Percentiles rank a stretch among this genome's conserved stretches.
Evolutionary conservation across 352 stramenopile genomes (phyloP).

Genomic region (Ophiocytium majus): DNA sequence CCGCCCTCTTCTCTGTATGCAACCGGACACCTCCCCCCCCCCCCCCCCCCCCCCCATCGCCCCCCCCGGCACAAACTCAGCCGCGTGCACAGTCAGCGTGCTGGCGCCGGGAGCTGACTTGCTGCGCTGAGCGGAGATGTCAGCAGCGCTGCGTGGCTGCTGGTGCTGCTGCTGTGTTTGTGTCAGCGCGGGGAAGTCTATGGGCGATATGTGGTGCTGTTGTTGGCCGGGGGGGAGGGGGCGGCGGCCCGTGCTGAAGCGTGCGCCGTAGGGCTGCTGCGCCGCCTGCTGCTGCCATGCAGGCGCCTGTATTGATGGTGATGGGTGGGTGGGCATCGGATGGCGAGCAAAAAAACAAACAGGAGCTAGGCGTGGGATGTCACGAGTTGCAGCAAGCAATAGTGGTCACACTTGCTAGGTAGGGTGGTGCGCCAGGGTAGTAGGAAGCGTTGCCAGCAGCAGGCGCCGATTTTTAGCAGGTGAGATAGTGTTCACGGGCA

Average conservation of each 20-base stretch:
- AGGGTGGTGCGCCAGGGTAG: no score
- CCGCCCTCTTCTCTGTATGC: no score
- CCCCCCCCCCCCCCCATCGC: slow-evolving; percentile 2
- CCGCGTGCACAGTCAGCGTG: slow-evolving; percentile 39
- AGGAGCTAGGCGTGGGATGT: not conserved
- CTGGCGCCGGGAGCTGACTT: not conserved
- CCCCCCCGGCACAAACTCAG: slow-evolving; percentile 42
- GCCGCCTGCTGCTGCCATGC: not conserved
- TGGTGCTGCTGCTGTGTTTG: not conserved
- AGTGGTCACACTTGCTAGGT: no score
- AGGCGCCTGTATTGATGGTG: no score
- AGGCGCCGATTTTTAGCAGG: no score
- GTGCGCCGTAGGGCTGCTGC: not conserved
- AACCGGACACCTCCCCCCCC: not conserved
- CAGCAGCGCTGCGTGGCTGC: not conserved
- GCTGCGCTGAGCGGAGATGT: not conserved
- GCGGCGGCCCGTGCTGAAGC: not conserved
- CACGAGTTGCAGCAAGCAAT: not conserved
- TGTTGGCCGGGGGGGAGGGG: not conserved
- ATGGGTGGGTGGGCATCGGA: not conserved
- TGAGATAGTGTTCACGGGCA: no score
- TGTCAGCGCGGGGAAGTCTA: not conserved
- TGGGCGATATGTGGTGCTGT: not conserved
- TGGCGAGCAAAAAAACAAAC: not conserved
- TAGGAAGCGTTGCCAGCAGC: no score